phyloP scores from a whole-genome alignment of 306 rosid genomes.

The Betula pendula region DNA sequence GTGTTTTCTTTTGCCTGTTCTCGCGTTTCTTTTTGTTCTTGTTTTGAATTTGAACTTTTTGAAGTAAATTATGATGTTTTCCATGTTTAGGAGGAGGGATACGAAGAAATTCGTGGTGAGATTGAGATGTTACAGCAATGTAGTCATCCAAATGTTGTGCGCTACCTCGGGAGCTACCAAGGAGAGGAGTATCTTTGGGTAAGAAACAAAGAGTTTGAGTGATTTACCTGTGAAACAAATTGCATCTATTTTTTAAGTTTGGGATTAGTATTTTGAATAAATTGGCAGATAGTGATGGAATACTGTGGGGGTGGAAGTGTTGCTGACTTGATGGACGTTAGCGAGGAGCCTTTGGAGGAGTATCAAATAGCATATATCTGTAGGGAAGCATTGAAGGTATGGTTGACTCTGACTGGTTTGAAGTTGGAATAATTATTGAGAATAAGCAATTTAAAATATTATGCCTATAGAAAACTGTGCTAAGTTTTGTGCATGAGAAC shows the following conservation, averaged over 20 bases:
- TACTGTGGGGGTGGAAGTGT: constrained; percentile 99
- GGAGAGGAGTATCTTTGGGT: constrained; percentile 99
- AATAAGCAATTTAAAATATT: neutral
- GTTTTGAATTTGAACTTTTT: constrained; percentile 19
- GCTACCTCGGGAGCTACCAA: constrained; percentile 97
- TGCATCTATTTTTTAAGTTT: constrained; percentile 20
- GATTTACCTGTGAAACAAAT: constrained; percentile 4
- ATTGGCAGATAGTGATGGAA: constrained; percentile 98
- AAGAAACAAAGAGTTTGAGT: constrained; percentile 22
- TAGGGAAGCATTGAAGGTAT: constrained; percentile 93
- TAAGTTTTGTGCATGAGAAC: neutral
- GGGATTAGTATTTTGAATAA: constrained; percentile 37
- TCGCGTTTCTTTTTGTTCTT: constrained; percentile 15
- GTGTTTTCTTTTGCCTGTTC: constrained; percentile 20
- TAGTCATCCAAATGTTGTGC: constrained; percentile 96
- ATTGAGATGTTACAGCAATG: constrained; percentile 99
- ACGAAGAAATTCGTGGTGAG: constrained; percentile 97
- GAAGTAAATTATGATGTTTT: constrained; percentile 22
- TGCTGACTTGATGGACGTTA: constrained; percentile 85
- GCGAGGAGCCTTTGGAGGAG: constrained; percentile 91
- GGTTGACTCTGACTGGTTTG: neutral
- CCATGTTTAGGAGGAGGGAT: constrained; percentile 86
- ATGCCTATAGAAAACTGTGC: neutral
- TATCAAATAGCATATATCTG: constrained; percentile 92
- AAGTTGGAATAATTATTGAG: constrained; percentile 3